A percentile compares a stretch with the other conserved stretches of the same genome.
phyloP scores from a whole-genome alignment of 345 rosid species.

The Hypericum androsaemum region DNA sequence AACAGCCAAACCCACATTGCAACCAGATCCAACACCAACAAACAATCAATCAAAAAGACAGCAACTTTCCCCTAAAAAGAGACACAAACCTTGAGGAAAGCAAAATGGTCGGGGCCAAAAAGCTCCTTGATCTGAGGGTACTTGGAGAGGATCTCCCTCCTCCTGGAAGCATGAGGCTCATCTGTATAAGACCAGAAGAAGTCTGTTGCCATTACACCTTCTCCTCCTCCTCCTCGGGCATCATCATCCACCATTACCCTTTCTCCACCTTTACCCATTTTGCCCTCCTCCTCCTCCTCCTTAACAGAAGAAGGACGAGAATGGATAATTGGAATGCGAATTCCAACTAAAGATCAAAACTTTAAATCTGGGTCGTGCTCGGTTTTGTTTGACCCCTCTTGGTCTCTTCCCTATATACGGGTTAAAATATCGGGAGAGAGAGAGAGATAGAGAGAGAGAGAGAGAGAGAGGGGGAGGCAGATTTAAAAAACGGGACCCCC shows the following conservation, averaged over 20 bases:
- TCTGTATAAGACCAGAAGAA: conserved; percentile 93
- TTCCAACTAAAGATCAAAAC: no score
- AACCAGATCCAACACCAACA: no score
- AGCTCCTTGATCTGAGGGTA: conserved; percentile 77
- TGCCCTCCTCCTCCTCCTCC: background rate
- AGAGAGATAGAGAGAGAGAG: background rate
- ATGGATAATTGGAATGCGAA: background rate
- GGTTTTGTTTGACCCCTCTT: no score
- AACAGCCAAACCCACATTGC: no score
- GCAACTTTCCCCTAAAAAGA: background rate
- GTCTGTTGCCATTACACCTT: conserved; percentile 55
- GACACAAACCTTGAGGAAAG: conserved; percentile 48
- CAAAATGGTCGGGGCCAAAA: conserved; percentile 81
- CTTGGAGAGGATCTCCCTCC: conserved; percentile 76
- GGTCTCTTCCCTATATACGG: conserved; percentile 1
- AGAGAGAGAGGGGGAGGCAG: background rate
- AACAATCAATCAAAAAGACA: no score
- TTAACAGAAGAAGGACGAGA: background rate
- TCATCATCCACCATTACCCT: no score
- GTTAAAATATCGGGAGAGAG: conserved; percentile 10
- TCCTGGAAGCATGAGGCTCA: conserved; percentile 76
- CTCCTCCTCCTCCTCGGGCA: conserved; percentile 27
- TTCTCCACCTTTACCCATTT: conserved; percentile 9
- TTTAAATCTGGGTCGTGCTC: no score
- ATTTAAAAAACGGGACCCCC: no score